Percentiles rank a stretch among this genome's conserved stretches.
Evolutionary conservation across 441 rosid species (phyloP).

Genomic region (Aquilaria agallochum): DNA sequence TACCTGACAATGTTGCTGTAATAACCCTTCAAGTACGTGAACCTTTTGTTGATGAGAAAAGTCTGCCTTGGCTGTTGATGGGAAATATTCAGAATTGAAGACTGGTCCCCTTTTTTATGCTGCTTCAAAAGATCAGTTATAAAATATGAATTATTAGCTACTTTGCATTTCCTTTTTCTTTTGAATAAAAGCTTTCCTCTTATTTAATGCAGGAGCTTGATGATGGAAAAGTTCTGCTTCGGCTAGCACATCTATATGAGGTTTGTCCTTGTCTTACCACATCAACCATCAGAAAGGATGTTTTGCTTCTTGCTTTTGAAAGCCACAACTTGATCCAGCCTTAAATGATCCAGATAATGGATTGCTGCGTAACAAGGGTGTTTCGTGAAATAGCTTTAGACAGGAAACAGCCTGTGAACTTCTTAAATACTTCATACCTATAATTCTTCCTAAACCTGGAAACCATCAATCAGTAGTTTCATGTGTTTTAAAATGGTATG

Average conservation of each 20-base stretch:
- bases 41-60: constrained; percentile 23
- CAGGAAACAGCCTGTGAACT: too few relatives aligned
- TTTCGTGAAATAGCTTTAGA: too few relatives aligned
- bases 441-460: too few relatives aligned
- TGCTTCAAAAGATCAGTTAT: neutral
- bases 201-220: constrained; percentile 49
- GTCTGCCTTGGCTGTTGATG: too few relatives aligned
- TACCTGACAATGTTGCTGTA: constrained; percentile 56
- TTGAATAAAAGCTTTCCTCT: neutral
- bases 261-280: constrained; percentile 21
- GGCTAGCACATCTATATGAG: constrained; percentile 76
- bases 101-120: neutral
- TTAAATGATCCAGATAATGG: too few relatives aligned
- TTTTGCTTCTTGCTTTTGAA: too few relatives aligned
- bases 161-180: constrained; percentile 10
- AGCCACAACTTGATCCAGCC: too few relatives aligned
- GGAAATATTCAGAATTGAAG: neutral
- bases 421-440: too few relatives aligned
- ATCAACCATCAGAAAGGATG: neutral
- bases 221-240: constrained; percentile 49
- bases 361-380: too few relatives aligned
- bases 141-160: constrained; percentile 7
- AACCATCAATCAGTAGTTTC: neutral
- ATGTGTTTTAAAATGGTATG: neutral
- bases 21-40: constrained; percentile 59